Conservation (phyloP, 2,329 filamentous ascomycete genomes). For the Coniella lustricola region DNA sequence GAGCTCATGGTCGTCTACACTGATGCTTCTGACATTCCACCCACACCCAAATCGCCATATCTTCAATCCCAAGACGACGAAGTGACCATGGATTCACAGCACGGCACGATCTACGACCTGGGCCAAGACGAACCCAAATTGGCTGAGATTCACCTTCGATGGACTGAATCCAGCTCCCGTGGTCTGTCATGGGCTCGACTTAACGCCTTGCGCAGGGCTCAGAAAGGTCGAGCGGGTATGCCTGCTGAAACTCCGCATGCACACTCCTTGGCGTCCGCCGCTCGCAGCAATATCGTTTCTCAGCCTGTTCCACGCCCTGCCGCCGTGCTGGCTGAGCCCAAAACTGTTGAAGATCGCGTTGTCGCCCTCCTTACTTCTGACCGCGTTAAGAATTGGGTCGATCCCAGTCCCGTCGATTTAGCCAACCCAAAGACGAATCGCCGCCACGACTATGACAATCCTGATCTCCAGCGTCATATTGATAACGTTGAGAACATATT, state of each 20-base stretch:
- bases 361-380: conserved; percentile 38
- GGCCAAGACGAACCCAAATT: conserved; percentile 31
- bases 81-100: conserved; percentile 6
- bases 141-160: conserved; percentile 43
- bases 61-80: conserved; percentile 8
- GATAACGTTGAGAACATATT: conserved; percentile 36
- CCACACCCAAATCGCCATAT: conserved; percentile 47
- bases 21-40: conserved; percentile 46
- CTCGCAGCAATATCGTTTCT: conserved; percentile 14
- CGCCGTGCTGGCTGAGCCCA: conserved; percentile 19
- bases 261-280: conserved; percentile 20
- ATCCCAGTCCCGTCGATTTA: conserved; percentile 32
- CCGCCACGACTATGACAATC: conserved; percentile 35
- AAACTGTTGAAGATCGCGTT: conserved; percentile 34
- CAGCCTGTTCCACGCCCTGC: not conserved
- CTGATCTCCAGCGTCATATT: conserved; percentile 35
- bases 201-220: conserved; percentile 34
- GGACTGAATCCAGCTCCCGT: conserved; percentile 37
- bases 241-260: conserved; percentile 6
- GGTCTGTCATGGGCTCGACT: conserved; percentile 36
- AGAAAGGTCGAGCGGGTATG: conserved; percentile 7
- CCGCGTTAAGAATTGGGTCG: conserved; percentile 34
- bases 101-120: conserved; percentile 3
- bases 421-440: conserved; percentile 25
- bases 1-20: conserved; percentile 58